These are phyloP conservation scores for Tremellales sp. DNA, from an alignment of 1,284 basidiomycete genomes.

Conservation along the genomic window DNA sequence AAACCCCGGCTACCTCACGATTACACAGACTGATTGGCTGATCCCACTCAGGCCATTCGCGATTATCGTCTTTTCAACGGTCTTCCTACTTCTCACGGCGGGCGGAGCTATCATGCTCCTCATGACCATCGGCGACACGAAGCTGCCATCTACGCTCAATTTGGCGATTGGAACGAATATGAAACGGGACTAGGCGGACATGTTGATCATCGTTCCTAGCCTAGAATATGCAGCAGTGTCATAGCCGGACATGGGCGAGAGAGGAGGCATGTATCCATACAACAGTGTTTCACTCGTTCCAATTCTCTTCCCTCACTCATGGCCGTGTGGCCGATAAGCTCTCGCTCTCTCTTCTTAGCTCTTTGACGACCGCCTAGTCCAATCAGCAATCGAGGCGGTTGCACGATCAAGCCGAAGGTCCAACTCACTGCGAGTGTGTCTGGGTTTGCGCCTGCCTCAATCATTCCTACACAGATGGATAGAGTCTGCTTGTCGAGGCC, in stretches of 20 bases:
- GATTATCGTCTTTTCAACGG: constrained; percentile 37
- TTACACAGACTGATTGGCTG: neutral
- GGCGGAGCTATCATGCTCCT: constrained; percentile 35
- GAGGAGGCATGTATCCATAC: neutral
- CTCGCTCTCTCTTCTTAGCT: constrained; percentile 19
- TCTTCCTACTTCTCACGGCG: constrained; percentile 28
- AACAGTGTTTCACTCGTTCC: neutral
- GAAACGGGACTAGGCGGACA: constrained; percentile 18
- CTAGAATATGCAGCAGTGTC: neutral
- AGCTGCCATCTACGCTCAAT: constrained; percentile 45
- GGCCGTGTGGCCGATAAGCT: constrained; percentile 4
- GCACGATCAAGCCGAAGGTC: too few species aligned
- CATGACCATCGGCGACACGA: constrained; percentile 39
- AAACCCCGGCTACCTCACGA: neutral
- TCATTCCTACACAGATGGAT: constrained; percentile 45
- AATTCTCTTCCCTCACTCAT: neutral
- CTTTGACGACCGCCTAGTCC: constrained; percentile 26
- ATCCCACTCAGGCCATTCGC: constrained; percentile 31
- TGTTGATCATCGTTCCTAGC: neutral
- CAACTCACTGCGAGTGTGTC: constrained; percentile 42
- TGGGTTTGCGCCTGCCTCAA: constrained; percentile 45
- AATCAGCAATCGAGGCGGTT: neutral
- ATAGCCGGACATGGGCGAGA: too few species aligned
- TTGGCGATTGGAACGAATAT: constrained; percentile 32
- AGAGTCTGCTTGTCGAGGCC: constrained; percentile 46